Conservation (phyloP, 352 stramenopile genomes). For the Pythium rhizo-oryzae region DNA sequence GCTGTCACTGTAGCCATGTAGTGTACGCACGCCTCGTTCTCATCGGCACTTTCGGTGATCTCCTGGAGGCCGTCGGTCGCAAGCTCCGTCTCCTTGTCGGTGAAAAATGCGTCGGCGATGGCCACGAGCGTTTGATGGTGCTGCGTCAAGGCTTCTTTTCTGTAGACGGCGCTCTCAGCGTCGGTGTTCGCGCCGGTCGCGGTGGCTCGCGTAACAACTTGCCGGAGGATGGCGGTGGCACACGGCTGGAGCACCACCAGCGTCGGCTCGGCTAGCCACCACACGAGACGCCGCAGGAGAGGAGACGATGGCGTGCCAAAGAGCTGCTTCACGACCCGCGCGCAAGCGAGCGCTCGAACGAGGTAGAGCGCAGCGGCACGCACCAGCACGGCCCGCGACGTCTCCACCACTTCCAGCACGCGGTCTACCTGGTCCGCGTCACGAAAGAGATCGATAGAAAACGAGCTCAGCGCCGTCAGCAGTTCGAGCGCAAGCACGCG, state of each 20-base stretch:
- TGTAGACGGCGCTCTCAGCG: not conserved
- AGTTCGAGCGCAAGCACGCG: slow-evolving; percentile 15
- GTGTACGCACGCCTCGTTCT: not conserved
- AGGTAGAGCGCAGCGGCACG: slow-evolving; percentile 1
- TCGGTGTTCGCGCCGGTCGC: not conserved
- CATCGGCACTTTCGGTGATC: not conserved
- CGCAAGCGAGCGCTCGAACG: slow-evolving; percentile 1
- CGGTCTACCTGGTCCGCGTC: not conserved
- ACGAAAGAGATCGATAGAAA: slow-evolving; percentile 12
- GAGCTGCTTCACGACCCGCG: not conserved
- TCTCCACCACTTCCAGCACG: slow-evolving; percentile 9
- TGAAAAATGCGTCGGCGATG: slow-evolving; percentile 7
- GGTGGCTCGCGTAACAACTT: slow-evolving; percentile 7
- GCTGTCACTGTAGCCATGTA: not conserved
- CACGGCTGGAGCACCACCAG: not conserved
- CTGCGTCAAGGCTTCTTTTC: not conserved
- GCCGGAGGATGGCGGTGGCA: slow-evolving; percentile 9
- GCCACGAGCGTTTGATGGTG: not conserved
- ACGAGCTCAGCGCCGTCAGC: slow-evolving; percentile 6
- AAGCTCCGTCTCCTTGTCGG: no score
- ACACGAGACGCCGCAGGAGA: slow-evolving; percentile 7
- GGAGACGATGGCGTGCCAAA: not conserved
- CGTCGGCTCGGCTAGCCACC: slow-evolving; percentile 2
- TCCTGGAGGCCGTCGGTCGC: not conserved
- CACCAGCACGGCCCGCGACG: not conserved